phyloP scores from a whole-genome alignment of 495 filamentous ascomycete genomes.

The Daldinia concentrica region DNA sequence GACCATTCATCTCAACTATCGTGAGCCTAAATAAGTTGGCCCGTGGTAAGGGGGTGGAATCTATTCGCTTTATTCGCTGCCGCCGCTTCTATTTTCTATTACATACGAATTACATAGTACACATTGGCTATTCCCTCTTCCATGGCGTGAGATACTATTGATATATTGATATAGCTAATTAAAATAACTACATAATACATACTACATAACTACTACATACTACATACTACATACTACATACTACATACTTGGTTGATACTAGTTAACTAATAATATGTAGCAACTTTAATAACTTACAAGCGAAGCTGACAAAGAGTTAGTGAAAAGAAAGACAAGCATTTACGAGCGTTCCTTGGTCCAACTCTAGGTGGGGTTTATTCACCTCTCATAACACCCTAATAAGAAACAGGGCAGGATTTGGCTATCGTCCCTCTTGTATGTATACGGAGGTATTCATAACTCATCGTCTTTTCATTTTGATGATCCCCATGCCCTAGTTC shows the following conservation, averaged over 20 bases:
- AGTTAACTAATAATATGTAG: not conserved
- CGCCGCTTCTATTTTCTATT: slow-evolving; percentile 13
- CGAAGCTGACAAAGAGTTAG: slow-evolving; percentile 34
- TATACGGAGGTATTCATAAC: slow-evolving; percentile 28
- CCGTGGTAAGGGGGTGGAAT: slow-evolving; percentile 20
- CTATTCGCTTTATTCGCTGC: slow-evolving; percentile 35
- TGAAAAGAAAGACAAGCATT: slow-evolving; percentile 4
- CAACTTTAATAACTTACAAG: not conserved
- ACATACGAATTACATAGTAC: not conserved
- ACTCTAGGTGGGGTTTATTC: slow-evolving; percentile 37
- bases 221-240: too few relatives aligned
- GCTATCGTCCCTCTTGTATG: slow-evolving; percentile 32
- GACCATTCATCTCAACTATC: slow-evolving; percentile 39
- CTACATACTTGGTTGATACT: too few relatives aligned
- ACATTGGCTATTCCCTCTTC: not conserved
- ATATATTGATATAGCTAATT: not conserved
- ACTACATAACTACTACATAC: too few relatives aligned
- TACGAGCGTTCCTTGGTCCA: slow-evolving; percentile 28
- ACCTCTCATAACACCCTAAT: slow-evolving; percentile 38
- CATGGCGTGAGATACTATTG: slow-evolving; percentile 35
- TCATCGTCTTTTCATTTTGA: slow-evolving; percentile 39
- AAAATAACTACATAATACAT: not conserved
- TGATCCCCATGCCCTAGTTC: slow-evolving; percentile 40
- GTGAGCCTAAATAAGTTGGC: slow-evolving; percentile 38
- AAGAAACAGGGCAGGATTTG: slow-evolving; percentile 43